Base-by-base conservation (phyloP, 331 rosid species). In the Phaseolus coccineus region DNA sequence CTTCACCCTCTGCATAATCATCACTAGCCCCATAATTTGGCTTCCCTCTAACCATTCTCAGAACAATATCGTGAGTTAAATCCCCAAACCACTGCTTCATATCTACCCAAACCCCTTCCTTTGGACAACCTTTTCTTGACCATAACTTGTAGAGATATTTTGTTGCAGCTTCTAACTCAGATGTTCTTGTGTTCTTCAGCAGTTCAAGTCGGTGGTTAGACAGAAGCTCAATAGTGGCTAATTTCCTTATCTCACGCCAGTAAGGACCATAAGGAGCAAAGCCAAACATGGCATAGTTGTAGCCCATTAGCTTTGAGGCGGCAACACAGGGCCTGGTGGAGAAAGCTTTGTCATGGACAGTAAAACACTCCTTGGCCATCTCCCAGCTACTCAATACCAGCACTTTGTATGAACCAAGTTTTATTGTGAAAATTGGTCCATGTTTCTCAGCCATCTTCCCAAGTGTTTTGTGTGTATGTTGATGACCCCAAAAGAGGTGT, bases 191-290 rank as follows among this genome's bases (percentile, higher is more conserved):
- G 31, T 22, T 73, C 55, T 69, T 55, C 50, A 83, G 76, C 40
- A 64, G 73, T 40, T 77, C 86, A 55, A 77, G 79, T 33, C 68
- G 4, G 11, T 52, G 77, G 73, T 63, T 80, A 7, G 86, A 81
- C n/a, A 87, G 64, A 59, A 85, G 78, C 77, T 85, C 79, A 52
- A 71, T 10, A 15, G 86, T 77, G 1, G 86, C 57, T 51, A 88
- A 52, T 73, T 85, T 88, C 46, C 83, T 39, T 25, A 88, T 52
- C 84, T 88, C 81, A 25, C 89, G 83, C 91, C 91, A 88, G 64
- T 83, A 88, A 47, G 85, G 37, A 0, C 89, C 87, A 9, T 85
- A 85, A 33, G 87, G 86, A 6, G 86, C 72, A 58, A 88, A 77
- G 2, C 82, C 86, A 58, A 88, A 78, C 89, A 85, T 81, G 19